Evolutionary conservation across 2,329 filamentous ascomycete genomes (phyloP).

Genomic region (Epichloe coenophiala): DNA sequence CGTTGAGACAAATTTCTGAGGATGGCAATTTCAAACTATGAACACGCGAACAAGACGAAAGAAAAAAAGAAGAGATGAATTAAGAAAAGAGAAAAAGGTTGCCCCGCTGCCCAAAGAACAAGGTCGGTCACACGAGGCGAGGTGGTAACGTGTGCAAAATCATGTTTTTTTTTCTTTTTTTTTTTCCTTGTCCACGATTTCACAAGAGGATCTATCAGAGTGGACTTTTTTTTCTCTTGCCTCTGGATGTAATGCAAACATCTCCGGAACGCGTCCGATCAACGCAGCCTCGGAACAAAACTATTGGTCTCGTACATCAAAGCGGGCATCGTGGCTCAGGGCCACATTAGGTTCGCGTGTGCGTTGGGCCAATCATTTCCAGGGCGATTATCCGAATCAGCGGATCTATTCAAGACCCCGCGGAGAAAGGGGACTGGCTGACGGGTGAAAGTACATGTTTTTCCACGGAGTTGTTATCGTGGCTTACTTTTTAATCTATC

Average conservation of each 20-base stretch:
- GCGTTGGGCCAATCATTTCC: conserved; percentile 1
- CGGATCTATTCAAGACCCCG: background rate
- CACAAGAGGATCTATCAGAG: background rate
- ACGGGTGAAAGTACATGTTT: background rate
- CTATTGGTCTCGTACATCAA: background rate
- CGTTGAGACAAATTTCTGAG: too few relatives aligned
- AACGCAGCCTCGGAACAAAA: background rate
- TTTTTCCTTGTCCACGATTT: background rate
- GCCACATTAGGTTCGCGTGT: background rate
- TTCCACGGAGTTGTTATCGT: too few relatives aligned
- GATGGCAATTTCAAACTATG: too few relatives aligned
- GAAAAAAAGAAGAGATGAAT: background rate
- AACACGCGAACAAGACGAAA: too few relatives aligned
- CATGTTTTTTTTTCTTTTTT: too few relatives aligned
- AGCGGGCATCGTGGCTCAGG: background rate
- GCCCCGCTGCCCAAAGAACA: background rate
- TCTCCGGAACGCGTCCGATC: conserved; percentile 1
- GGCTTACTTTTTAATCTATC: too few relatives aligned
- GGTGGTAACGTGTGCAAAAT: too few relatives aligned
- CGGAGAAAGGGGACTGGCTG: background rate
- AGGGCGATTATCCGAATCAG: background rate
- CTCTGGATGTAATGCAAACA: background rate
- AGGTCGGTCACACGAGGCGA: too few relatives aligned
- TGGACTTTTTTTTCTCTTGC: background rate
- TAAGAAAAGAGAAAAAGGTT: too few relatives aligned